Base-by-base conservation (phyloP, 2,329 filamentous ascomycete species). In the Aspergillus arachidicola region DNA sequence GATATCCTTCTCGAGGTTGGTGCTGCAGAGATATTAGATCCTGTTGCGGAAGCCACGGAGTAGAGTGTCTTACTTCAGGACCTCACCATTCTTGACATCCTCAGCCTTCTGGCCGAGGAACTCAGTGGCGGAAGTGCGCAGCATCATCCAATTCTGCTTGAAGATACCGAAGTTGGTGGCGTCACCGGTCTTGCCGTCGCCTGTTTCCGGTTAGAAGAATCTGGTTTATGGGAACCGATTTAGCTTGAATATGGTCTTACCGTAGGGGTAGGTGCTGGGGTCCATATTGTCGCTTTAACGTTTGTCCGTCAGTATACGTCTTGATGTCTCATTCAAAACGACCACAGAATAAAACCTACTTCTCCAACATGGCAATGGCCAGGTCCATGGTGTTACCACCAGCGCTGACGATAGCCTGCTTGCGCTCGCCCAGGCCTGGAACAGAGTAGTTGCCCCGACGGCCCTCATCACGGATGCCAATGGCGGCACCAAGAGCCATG, bases 121-220 rank as follows among this genome's bases (percentile, higher is more conserved):
- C 21, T 67, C 61, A 11, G 68, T 68, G 14, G 69, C 69, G 54
- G 70, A 77, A 16, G 64, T 62, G 19, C 72, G 64, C 46, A 74
- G 63, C 62, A 75, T 74, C 58, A 64, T 67, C 72, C 72, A 74
- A 56, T 75, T 75, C 60, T 75, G 73, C 68, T 75, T 74, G 70
- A 74, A 73, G 41, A 74, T 61, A 23, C 72, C 72, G 48, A 74
- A 74, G 60, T 74, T 74, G 61, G 72, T 67, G 12, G 66, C 64
- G 21, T 74, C 72, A 19, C 68, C 65, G 11, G 51, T 58, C 59
- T 75, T 75, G 54, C 71, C 70, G 48, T 74, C 71, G 23, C 72
- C 69, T 60, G 58, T 50, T 9, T 14, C 16, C 4, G 12, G 30
- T 58, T 34, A 58, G 57, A 11, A 21, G 12, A 21, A 21, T 14